These are phyloP conservation scores for Aspergillus ostianus DNA, from an alignment of 495 filamentous ascomycete species.

Conservation along the genomic window DNA sequence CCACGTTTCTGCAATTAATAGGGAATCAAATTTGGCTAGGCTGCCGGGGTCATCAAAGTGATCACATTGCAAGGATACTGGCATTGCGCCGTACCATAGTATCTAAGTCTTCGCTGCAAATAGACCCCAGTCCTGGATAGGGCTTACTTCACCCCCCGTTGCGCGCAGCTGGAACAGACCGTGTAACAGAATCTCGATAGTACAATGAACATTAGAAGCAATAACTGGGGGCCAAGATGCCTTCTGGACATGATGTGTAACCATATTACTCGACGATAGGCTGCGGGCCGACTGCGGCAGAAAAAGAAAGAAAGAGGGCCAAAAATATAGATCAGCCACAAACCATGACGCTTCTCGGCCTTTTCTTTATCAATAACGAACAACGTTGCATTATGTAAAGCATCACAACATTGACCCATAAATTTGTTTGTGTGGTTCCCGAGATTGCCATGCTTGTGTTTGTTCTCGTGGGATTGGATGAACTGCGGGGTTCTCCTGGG, in stretches of 20 bases:
- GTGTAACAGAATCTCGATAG: background rate
- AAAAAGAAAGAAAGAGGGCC: conserved; percentile 1
- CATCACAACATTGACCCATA: background rate
- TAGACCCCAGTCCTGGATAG: background rate
- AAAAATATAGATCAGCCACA: background rate
- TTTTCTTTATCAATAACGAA: background rate
- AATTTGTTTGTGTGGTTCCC: background rate
- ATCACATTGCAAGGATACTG: background rate
- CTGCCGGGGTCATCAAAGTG: background rate
- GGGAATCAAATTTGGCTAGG: background rate
- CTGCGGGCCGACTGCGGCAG: background rate
- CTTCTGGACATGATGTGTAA: background rate
- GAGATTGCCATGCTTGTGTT: background rate
- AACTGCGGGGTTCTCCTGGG: background rate
- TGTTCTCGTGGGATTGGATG: no score
- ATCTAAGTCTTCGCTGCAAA: background rate
- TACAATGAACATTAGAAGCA: background rate
- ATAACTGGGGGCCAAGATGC: background rate
- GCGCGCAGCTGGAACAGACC: background rate
- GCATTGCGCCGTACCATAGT: background rate
- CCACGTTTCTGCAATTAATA: background rate
- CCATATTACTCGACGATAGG: background rate
- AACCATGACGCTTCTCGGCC: background rate
- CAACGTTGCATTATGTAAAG: background rate
- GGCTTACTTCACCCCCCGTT: background rate